Base-by-base conservation (phyloP, 2,329 filamentous ascomycete species). In the Nemania sp. region DNA sequence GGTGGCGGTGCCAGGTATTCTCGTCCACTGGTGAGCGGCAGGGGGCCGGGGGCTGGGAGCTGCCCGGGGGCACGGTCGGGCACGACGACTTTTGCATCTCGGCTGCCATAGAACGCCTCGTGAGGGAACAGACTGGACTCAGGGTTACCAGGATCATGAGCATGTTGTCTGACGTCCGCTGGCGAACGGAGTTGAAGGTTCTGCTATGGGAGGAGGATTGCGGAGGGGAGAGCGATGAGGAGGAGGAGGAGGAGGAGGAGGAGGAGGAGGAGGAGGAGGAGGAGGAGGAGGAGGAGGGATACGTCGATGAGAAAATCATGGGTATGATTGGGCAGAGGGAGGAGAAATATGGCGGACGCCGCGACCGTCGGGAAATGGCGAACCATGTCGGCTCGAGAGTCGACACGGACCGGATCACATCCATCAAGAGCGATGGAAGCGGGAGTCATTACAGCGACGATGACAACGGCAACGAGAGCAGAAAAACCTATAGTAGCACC, bases 41-140 rank as follows among this genome's bases (percentile, higher is more conserved):
- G 10, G 40, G 42, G 10, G 53, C 48, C 11, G 65, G 62, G 12
- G 42, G 59, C 18, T 71, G 66, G 68, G 68, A 71, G 43, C 60
- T 72, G 10, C 71, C 71, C 1, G 68, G 67, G 3, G 71, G 71
- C 17, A 67, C 58, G 32, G 70, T 73, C 2, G 50, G 53, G 13
- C 66, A 68, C 11, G 61, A 55, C 18, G 71, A 73, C 52, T 71
- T 69, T 59, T 70, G 67, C 57, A 69, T 73, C 56, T 70, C 71
- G 46, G 64, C 67, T n/a, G 69, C 71, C 1, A 47, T 71, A 12
- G 70, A 69, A 32, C 59, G 69, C 34, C 63, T 62, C 7, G 71
- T 73, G 47, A 57, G 46, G 18, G 62, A 69, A 34, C 63, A 65
- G 62, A 69, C 70, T 7, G 68, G 70, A 17, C 46, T 73, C 13